Evolutionary conservation across 192 early-diverging fungal species (phyloP).

Genomic region (Phycomyces blakesleeanus): DNA sequence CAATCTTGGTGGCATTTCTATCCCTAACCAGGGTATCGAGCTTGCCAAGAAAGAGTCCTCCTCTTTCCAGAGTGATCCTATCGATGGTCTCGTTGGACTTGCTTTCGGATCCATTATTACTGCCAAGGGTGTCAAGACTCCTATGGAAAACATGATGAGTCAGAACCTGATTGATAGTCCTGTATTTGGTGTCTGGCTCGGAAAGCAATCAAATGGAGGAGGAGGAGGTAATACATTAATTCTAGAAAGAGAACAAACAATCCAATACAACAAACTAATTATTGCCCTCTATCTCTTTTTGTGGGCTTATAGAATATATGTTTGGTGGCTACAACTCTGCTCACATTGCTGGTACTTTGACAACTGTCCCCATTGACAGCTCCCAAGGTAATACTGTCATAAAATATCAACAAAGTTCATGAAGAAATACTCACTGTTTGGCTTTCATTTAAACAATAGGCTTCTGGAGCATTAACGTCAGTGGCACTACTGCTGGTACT

Average conservation of each 20-base stretch:
- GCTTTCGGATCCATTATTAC: conserved; percentile 29
- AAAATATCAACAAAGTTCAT: too few relatives aligned
- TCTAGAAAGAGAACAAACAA: conserved; percentile 27
- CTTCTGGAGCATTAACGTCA: conserved; percentile 5
- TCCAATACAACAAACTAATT: conserved; percentile 12
- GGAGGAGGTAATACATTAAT: conserved; percentile 41
- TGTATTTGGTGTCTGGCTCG: conserved; percentile 69
- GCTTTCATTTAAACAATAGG: background rate
- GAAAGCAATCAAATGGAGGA: conserved; percentile 37
- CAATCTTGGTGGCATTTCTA: conserved; percentile 26
- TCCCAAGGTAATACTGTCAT: background rate
- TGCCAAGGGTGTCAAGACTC: conserved; percentile 33
- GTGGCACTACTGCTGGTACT: background rate
- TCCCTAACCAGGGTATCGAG: conserved; percentile 33
- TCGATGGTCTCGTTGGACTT: conserved; percentile 33
- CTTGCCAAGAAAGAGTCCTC: conserved; percentile 24
- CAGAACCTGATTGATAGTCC: conserved; percentile 55
- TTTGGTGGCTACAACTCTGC: conserved; percentile 15
- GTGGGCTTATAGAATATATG: background rate
- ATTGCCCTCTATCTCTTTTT: conserved; percentile 9
- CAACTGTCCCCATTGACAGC: conserved; percentile 11
- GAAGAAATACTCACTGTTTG: too few relatives aligned
- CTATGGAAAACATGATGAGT: conserved; percentile 49
- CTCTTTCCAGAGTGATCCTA: conserved; percentile 11
- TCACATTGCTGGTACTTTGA: conserved; percentile 5